Percentiles rank a stretch among this genome's conserved stretches.
These are phyloP conservation scores for Plenodomus lindquistii DNA, from an alignment of 2,329 filamentous ascomycete species.

Conservation along the genomic window DNA sequence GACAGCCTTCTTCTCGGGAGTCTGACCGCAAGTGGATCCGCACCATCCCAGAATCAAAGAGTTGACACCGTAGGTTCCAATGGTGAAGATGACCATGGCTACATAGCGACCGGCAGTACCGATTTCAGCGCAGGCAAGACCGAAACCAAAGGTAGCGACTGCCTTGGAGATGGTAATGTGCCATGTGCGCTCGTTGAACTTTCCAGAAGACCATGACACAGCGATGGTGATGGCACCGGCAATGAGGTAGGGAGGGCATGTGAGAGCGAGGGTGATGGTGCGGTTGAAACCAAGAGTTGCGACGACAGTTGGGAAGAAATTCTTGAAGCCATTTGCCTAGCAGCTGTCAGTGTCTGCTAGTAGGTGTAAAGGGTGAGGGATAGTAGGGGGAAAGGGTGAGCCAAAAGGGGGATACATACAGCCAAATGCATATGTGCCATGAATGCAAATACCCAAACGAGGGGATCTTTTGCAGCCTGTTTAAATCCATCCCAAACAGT, in stretches of 20 bases:
- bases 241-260: conserved; percentile 37
- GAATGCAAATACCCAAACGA: conserved; percentile 47
- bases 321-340: conserved; percentile 47
- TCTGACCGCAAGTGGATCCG: conserved; percentile 50
- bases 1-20: conserved; percentile 52
- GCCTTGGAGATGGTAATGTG: conserved; percentile 47
- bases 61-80: conserved; percentile 45
- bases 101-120: conserved; percentile 42
- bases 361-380: background rate
- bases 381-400: no score
- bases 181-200: conserved; percentile 47
- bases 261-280: conserved; percentile 57
- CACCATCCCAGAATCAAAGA: conserved; percentile 53
- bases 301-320: conserved; percentile 54
- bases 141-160: conserved; percentile 46
- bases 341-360: conserved; percentile 9
- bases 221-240: conserved; percentile 35
- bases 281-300: conserved; percentile 55
- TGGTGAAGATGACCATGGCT: conserved; percentile 40
- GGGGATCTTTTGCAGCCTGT: conserved; percentile 55
- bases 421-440: conserved; percentile 33
- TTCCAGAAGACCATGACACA: conserved; percentile 43
- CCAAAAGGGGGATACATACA: background rate
- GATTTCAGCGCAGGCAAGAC: conserved; percentile 41
- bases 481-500: conserved; percentile 55